phyloP scores from a whole-genome alignment of 495 filamentous ascomycete genomes.

The Talaromyces adpressus region DNA sequence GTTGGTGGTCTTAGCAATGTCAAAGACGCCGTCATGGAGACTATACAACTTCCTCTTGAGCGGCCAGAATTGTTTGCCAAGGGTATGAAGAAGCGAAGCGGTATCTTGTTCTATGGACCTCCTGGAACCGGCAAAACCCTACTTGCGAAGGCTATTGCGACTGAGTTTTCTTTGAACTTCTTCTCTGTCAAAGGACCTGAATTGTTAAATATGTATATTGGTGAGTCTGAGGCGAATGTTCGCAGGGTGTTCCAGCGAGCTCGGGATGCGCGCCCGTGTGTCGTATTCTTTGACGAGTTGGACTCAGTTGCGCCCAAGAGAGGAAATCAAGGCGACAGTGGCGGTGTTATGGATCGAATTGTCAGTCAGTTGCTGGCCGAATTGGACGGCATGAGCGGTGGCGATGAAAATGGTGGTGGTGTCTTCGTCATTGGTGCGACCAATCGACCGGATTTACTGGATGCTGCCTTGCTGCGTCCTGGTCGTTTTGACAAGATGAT shows the following conservation, averaged over 20 bases:
- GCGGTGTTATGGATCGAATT: slow-evolving; percentile 98
- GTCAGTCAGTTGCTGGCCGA: slow-evolving; percentile 93
- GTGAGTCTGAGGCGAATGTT: slow-evolving; percentile 96
- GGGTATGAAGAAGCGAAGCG: slow-evolving; percentile 97
- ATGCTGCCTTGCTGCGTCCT: slow-evolving; percentile 83
- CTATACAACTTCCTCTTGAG: slow-evolving; percentile 88
- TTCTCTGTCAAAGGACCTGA: slow-evolving; percentile 98
- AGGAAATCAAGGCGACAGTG: slow-evolving; percentile 95
- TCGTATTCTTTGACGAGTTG: slow-evolving; percentile 97
- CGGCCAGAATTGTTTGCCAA: slow-evolving; percentile 93
- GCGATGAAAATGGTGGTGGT: slow-evolving; percentile 73
- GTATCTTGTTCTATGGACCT: slow-evolving; percentile 96
- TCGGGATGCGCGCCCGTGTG: slow-evolving; percentile 89
- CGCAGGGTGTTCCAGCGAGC: slow-evolving; percentile 92
- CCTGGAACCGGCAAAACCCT: slow-evolving; percentile 96
- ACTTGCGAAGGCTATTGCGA: slow-evolving; percentile 95
- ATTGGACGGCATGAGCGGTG: slow-evolving; percentile 94
- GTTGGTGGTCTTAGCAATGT: slow-evolving; percentile 90
- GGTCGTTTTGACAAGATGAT: slow-evolving; percentile 99
- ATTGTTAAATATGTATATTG: slow-evolving; percentile 98
- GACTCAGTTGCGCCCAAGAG: slow-evolving; percentile 96
- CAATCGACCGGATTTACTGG: slow-evolving; percentile 88
- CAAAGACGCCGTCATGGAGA: slow-evolving; percentile 93
- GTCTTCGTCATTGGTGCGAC: slow-evolving; percentile 98
- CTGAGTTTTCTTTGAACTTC: slow-evolving; percentile 97